Percentiles rank a stretch among this genome's conserved stretches.
These are phyloP conservation scores for Solanum medicagineum DNA, from an alignment of 257 asterid genomes.

Conservation along the genomic window DNA sequence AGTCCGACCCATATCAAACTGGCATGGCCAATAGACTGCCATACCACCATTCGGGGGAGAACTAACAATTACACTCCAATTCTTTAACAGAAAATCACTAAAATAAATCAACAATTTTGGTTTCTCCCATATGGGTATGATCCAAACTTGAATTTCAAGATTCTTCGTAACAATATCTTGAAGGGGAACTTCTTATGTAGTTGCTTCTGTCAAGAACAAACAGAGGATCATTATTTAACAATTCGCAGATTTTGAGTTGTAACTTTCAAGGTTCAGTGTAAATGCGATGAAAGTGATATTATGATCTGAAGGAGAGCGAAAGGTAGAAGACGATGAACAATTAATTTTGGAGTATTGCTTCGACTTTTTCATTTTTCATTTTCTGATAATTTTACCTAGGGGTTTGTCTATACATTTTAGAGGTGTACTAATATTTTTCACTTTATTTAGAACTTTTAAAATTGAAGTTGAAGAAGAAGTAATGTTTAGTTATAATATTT, in stretches of 20 bases:
- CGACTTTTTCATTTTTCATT: too few species aligned
- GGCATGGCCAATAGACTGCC: conserved; percentile 39
- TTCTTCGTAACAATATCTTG: neutral
- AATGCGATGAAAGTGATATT: too few species aligned
- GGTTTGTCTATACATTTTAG: too few species aligned
- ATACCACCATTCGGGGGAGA: conserved; percentile 14
- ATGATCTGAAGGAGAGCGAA: too few species aligned
- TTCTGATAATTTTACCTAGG: too few species aligned
- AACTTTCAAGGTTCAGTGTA: too few species aligned
- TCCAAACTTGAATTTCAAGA: neutral
- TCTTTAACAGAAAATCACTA: neutral
- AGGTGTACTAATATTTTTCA: too few species aligned
- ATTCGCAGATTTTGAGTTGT: neutral
- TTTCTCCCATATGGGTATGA: neutral
- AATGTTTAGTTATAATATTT: too few species aligned
- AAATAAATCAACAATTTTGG: neutral
- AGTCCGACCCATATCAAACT: conserved; percentile 31
- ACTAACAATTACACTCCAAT: neutral
- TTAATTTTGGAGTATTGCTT: too few species aligned
- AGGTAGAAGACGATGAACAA: too few species aligned
- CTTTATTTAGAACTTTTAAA: too few species aligned
- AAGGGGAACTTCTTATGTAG: neutral
- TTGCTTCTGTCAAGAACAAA: neutral
- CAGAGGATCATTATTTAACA: neutral
- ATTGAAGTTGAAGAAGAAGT: too few species aligned